These are phyloP conservation scores for Cladosporium colombiae DNA, from an alignment of 2,329 filamentous ascomycete genomes.

Conservation along the genomic window DNA sequence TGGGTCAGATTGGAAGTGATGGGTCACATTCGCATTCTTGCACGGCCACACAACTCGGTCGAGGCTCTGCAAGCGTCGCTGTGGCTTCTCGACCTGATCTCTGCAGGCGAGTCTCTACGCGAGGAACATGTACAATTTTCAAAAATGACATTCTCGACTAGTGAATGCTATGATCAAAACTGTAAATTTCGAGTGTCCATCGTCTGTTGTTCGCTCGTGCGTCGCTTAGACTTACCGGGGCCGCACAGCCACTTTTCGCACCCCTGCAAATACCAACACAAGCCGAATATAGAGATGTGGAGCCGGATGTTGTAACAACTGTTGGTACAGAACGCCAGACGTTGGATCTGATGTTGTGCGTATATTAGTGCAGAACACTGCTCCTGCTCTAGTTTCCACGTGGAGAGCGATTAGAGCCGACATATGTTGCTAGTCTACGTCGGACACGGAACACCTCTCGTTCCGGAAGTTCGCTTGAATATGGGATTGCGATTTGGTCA, in stretches of 20 bases:
- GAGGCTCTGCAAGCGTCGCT: not conserved
- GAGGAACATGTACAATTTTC: not conserved
- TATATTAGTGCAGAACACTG: slow-evolving; percentile 12
- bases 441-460: not conserved
- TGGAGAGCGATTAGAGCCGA: not conserved
- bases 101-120: not conserved
- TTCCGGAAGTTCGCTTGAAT: not conserved
- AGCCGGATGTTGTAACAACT: not conserved
- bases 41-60: slow-evolving; percentile 8
- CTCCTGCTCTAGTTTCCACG: not conserved
- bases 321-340: slow-evolving; percentile 11
- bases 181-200: not conserved
- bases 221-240: not conserved
- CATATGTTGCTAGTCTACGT: not conserved
- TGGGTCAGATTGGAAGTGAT: slow-evolving; percentile 12
- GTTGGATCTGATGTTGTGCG: slow-evolving; percentile 12
- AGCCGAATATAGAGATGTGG: slow-evolving; percentile 10
- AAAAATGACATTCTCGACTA: not conserved
- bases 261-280: slow-evolving; percentile 14
- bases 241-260: not conserved
- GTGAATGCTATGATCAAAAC: not conserved
- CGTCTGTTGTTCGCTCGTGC: not conserved
- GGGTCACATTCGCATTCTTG: slow-evolving; percentile 5
- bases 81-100: not conserved
- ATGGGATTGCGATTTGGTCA: not conserved